A percentile compares a stretch with the other conserved stretches of the same genome.
Evolutionary conservation across 2,329 filamentous ascomycete genomes (phyloP).

Genomic region (Aureobasidium sp.): DNA sequence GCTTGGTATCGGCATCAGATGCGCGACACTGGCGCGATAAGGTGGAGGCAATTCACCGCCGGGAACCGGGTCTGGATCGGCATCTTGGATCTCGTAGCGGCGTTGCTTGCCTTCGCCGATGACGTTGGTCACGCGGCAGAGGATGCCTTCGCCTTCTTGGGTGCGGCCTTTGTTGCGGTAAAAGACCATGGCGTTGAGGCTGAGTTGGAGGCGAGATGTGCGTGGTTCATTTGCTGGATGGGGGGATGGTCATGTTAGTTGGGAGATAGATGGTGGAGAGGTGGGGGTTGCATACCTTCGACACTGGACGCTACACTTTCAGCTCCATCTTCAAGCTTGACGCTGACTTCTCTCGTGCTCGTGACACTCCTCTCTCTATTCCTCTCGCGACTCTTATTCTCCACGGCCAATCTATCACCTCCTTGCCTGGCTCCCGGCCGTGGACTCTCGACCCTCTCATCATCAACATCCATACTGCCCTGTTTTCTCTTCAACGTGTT

Average conservation of each 20-base stretch:
- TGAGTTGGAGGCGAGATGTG: slow-evolving; percentile 28
- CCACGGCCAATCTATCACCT: slow-evolving; percentile 15
- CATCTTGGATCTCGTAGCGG: slow-evolving; percentile 47
- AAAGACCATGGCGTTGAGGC: slow-evolving; percentile 43
- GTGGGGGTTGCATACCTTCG: slow-evolving; percentile 28
- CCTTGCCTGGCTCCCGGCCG: slow-evolving; percentile 5
- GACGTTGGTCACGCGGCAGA: slow-evolving; percentile 45
- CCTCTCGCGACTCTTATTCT: slow-evolving; percentile 28
- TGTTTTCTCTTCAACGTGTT: slow-evolving; percentile 19
- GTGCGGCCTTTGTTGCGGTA: slow-evolving; percentile 39
- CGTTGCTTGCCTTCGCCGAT: slow-evolving; percentile 48
- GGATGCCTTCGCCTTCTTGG: slow-evolving; percentile 45
- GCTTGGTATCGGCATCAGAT: slow-evolving; percentile 40
- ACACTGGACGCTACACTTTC: slow-evolving; percentile 37
- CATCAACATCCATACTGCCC: slow-evolving; percentile 25
- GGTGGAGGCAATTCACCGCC: slow-evolving; percentile 26
- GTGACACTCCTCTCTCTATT: slow-evolving; percentile 38
- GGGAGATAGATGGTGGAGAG: neutral
- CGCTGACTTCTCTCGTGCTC: slow-evolving; percentile 41
- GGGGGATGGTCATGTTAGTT: neutral
- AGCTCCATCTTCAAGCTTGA: slow-evolving; percentile 44
- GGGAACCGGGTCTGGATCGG: slow-evolving; percentile 38
- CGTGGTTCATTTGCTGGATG: slow-evolving; percentile 16
- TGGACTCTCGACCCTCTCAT: slow-evolving; percentile 29
- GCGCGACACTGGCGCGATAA: slow-evolving; percentile 41